phyloP scores from a whole-genome alignment of 1,139 yeast genomes.

The Taphrina deformans region DNA sequence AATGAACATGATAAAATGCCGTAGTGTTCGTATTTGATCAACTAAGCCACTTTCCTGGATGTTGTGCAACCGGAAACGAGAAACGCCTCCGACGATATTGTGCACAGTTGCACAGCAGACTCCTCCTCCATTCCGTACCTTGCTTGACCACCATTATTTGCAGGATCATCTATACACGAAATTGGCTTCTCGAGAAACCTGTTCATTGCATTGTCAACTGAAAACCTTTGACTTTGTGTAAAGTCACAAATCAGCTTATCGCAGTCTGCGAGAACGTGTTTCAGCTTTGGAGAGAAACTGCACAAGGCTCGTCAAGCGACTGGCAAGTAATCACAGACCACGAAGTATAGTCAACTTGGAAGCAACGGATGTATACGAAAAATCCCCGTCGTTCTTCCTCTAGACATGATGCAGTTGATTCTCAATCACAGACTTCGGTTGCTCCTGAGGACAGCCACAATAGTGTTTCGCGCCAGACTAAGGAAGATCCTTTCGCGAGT shows the following conservation, averaged over 20 bases:
- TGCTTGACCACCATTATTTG: background rate
- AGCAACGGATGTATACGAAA: background rate
- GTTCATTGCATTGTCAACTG: too few species aligned
- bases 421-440: background rate
- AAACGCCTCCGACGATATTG: background rate
- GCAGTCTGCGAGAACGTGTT: too few species aligned
- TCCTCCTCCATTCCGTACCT: slow-evolving; percentile 1
- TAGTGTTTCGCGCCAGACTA: background rate
- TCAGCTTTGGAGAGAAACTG: too few species aligned
- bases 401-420: background rate
- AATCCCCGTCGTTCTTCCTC: background rate
- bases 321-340: too few species aligned
- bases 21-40: background rate
- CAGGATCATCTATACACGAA: too few species aligned
- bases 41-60: background rate
- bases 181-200: too few species aligned
- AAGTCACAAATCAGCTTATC: too few species aligned
- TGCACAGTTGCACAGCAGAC: too few species aligned
- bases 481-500: slow-evolving; percentile 7
- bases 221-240: too few species aligned
- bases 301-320: too few species aligned
- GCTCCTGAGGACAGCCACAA: background rate
- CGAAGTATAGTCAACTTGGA: too few species aligned
- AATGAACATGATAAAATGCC: too few species aligned
- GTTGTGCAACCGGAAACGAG: background rate